Conservation (phyloP, 1,284 basidiomycete genomes). For the Moesziomyces aphidis region DNA sequence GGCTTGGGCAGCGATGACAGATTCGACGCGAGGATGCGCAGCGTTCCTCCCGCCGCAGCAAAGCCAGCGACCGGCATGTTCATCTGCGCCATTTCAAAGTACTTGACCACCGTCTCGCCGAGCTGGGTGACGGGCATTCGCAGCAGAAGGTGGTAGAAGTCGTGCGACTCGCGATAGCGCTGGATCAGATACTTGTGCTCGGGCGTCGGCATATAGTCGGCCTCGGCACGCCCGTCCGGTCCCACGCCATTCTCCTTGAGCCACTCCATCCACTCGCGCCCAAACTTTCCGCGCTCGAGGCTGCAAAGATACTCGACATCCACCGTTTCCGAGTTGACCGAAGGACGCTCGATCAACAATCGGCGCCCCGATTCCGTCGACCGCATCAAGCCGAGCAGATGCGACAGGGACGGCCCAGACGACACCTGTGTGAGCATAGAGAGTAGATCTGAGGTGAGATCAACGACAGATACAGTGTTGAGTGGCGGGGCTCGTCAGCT, state of each 20-base stretch:
- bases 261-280: conserved; percentile 90
- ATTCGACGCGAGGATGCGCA: conserved; percentile 51
- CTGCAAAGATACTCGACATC: conserved; percentile 77
- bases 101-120: conserved; percentile 95
- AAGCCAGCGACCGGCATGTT: conserved; percentile 88
- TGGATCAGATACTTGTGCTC: conserved; percentile 82
- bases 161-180: conserved; percentile 94
- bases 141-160: conserved; percentile 92
- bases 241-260: conserved; percentile 89
- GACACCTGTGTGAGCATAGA: conserved; percentile 58
- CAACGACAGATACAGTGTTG: background rate
- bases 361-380: conserved; percentile 73
- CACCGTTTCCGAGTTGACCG: conserved; percentile 82
- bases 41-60: conserved; percentile 78
- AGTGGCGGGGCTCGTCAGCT: background rate
- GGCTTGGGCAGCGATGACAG: conserved; percentile 38
- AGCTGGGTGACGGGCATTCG: conserved; percentile 88
- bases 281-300: conserved; percentile 84
- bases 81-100: conserved; percentile 93
- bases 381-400: conserved; percentile 83
- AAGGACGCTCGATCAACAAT: conserved; percentile 84
- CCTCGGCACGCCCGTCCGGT: conserved; percentile 85
- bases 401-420: conserved; percentile 76
- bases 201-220: conserved; percentile 85
- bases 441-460: conserved; percentile 22